Percentiles rank a stretch among this genome's conserved stretches.
These are phyloP conservation scores for Tanacetum coccineum DNA, from an alignment of 129 eudicot species.

Conservation along the genomic window DNA sequence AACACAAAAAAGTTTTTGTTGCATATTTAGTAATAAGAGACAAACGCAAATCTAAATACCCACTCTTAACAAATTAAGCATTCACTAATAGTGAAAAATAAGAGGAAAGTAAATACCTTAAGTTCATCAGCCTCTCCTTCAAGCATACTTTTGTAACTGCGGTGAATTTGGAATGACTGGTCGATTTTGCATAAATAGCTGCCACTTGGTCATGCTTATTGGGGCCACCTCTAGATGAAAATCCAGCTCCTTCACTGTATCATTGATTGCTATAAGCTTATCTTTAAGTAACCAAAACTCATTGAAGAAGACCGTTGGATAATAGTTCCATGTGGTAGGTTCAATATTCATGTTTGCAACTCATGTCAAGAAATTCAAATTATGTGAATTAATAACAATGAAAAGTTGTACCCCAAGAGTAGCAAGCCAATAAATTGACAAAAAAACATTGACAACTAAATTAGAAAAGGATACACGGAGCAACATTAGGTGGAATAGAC, in stretches of 20 bases:
- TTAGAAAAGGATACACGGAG: conserved; percentile 72
- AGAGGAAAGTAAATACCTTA: no score
- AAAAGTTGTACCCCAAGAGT: background rate
- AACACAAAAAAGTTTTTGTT: no score
- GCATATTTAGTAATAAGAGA: no score
- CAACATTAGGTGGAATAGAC: conserved; percentile 78
- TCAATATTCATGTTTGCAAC: conserved; percentile 73
- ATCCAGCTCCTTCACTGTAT: conserved; percentile 69
- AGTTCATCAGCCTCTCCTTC: conserved; percentile 98
- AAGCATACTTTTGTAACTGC: conserved; percentile 92
- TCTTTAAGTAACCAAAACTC: conserved; percentile 97
- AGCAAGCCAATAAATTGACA: conserved; percentile 1
- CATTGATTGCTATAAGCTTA: conserved; percentile 67
- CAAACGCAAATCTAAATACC: no score
- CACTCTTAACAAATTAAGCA: no score
- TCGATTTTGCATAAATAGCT: no score
- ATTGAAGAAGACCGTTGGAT: conserved; percentile 74
- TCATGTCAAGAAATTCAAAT: conserved; percentile 48
- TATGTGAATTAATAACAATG: background rate
- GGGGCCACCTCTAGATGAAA: conserved; percentile 89
- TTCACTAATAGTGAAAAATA: no score
- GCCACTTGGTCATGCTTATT: conserved; percentile 97
- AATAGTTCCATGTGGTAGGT: conserved; percentile 72
- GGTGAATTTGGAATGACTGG: conserved; percentile 87
- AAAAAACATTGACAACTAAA: background rate